These are phyloP conservation scores for Beauveria sp. DNA, from an alignment of 2,329 filamentous ascomycete genomes.

Conservation along the genomic window DNA sequence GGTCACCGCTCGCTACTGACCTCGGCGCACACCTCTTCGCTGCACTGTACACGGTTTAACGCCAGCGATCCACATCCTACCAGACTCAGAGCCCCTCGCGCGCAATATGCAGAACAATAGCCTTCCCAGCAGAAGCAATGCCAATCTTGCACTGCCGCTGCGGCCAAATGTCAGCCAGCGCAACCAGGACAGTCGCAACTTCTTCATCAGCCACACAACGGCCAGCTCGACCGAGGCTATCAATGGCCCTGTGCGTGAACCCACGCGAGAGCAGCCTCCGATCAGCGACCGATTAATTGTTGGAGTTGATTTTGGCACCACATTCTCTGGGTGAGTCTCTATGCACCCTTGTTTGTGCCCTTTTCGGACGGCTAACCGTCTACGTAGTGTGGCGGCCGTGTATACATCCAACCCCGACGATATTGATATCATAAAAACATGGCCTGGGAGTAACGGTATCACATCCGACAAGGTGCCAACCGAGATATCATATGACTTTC, in stretches of 20 bases:
- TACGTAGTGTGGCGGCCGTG: conserved; percentile 53
- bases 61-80: neutral
- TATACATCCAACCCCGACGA: conserved; percentile 72
- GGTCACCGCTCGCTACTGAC: neutral
- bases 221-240: conserved; percentile 54
- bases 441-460: conserved; percentile 77
- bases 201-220: conserved; percentile 48
- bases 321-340: conserved; percentile 61
- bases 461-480: conserved; percentile 84
- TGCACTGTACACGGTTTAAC: neutral
- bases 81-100: neutral
- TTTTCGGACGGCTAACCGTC: neutral
- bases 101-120: conserved; percentile 8
- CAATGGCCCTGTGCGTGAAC: conserved; percentile 52
- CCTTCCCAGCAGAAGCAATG: conserved; percentile 17
- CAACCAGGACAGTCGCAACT: conserved; percentile 48
- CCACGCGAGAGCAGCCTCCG: conserved; percentile 42
- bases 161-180: conserved; percentile 38
- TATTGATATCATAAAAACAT: conserved; percentile 76
- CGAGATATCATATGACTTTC: conserved; percentile 58
- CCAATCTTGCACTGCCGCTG: conserved; percentile 46
- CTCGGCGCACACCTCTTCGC: neutral
- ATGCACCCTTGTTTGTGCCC: neutral
- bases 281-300: conserved; percentile 62
- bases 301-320: conserved; percentile 79